These are phyloP conservation scores for Pythium phragmitis DNA, from an alignment of 352 stramenopile genomes.

Conservation along the genomic window DNA sequence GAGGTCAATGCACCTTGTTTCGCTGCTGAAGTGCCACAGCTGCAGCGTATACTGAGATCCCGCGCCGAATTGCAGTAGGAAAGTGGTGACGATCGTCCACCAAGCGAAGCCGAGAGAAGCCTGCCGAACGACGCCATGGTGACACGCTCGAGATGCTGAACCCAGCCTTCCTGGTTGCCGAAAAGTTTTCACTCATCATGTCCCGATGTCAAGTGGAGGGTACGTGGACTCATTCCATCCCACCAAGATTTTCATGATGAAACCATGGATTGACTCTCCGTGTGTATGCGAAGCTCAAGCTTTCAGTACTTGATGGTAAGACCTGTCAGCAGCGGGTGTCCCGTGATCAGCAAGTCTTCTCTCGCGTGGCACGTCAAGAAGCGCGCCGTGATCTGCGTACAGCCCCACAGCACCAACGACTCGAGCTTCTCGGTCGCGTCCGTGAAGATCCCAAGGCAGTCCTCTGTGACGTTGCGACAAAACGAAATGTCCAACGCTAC, in stretches of 20 bases:
- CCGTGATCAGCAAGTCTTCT: conserved; percentile 60
- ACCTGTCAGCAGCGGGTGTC: conserved; percentile 70
- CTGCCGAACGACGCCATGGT: not conserved
- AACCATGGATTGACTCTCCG: no score
- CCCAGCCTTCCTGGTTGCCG: not conserved
- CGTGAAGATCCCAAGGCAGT: conserved; percentile 60
- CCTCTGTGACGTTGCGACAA: conserved; percentile 66
- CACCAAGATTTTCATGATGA: not conserved
- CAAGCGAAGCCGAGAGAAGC: conserved; percentile 9
- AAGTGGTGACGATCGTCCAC: not conserved
- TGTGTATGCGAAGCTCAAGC: not conserved
- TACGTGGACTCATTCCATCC: not conserved
- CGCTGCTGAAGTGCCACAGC: not conserved
- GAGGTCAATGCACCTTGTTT: not conserved
- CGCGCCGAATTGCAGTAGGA: not conserved
- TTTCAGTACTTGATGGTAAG: conserved; percentile 64
- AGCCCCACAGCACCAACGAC: conserved; percentile 67
- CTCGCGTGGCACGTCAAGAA: conserved; percentile 70
- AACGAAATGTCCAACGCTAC: conserved; percentile 73
- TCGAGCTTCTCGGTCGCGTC: conserved; percentile 45
- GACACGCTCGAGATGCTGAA: conserved; percentile 1
- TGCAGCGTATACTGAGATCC: not conserved
- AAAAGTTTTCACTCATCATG: not conserved
- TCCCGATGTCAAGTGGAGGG: not conserved
- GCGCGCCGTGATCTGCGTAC: conserved; percentile 73